Base-by-base conservation (phyloP, 257 asterid genomes). In the Verbascum thapsus region DNA sequence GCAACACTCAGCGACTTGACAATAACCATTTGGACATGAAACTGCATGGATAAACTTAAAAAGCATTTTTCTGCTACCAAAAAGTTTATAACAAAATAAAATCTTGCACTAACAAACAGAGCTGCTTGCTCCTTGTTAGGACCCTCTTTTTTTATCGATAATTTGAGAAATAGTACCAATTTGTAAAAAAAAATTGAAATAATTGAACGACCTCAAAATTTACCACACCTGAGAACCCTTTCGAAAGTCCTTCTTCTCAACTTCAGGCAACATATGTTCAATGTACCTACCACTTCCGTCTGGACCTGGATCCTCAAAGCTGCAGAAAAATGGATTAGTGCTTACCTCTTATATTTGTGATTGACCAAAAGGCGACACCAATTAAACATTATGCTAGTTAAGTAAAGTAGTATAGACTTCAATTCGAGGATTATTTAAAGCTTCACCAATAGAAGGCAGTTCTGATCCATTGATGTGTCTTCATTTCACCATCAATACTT, bases 271-370 rank as follows among this genome's bases (percentile, higher is more conserved):
- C 99, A 94, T 94, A 70, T 70, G 83, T 52, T 84, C 91, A n/a
- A 85, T 90, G 76, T 87, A 94, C 74, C 99, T 83, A 52, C 99
- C 99, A 77, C 75, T 88, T 71, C 99, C 99, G 83, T 90, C 98
- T 8, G 97, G 98, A 54, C 99, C 99, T 75, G 99, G 99, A 81
- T 94, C 99, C 78, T 82, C 98, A 63, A 90, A 94, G 83, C 99
- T 94, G 90, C 69, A 68, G 67, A 74, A 59, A 62, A 70, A 61
- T 68, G 67, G 71, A 10, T 47, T 10, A 39, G 17, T 61, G 42
- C 23, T 54, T 52, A 54, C 15, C 47, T 34, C 61, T 53, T 42
- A 44, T 52, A 50, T 22, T 44, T 66, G 13, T 10, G 32, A 26
- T 35, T 54, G 53, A 77, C 9, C 50, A 55, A 47, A n/a, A 55